Evolutionary conservation across 495 filamentous ascomycete genomes (phyloP).

Genomic region (Annulohypoxylon moriforme): DNA sequence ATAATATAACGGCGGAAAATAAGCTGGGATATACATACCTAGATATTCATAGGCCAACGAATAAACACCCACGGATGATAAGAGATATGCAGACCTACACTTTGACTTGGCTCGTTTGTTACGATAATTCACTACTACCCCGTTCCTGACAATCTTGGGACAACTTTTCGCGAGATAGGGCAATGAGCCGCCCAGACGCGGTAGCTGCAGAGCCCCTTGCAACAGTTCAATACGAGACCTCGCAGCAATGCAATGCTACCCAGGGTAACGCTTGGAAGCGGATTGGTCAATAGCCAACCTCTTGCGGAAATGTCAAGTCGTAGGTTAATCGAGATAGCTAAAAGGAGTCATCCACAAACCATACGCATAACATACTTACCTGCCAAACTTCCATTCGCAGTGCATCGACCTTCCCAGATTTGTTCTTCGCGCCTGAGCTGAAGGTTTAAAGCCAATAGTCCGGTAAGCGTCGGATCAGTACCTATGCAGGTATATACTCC

Average conservation of each 20-base stretch:
- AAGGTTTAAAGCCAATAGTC: not conserved
- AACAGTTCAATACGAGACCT: conserved; percentile 39
- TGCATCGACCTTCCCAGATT: conserved; percentile 1
- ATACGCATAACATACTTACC: conserved; percentile 14
- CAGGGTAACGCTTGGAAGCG: conserved; percentile 19
- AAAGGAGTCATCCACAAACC: conserved; percentile 8
- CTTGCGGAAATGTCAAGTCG: conserved; percentile 7
- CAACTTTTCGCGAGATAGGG: conserved; percentile 37
- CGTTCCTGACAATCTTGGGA: conserved; percentile 29
- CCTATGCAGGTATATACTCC: too few species aligned
- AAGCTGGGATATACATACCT: not conserved
- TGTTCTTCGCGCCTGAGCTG: not conserved
- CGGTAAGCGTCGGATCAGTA: conserved; percentile 3
- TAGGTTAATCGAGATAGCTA: conserved; percentile 3
- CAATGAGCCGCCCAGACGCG: conserved; percentile 28
- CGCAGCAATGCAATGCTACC: conserved; percentile 39
- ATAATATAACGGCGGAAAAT: not conserved
- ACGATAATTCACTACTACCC: conserved; percentile 8
- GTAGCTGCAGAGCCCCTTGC: conserved; percentile 37
- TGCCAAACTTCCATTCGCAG: not conserved
- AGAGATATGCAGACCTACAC: conserved; percentile 15
- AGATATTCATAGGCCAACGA: not conserved
- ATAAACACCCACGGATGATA: conserved; percentile 11
- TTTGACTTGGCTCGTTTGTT: not conserved
- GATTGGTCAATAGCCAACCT: conserved; percentile 20